Base-by-base conservation (phyloP, 495 filamentous ascomycete species). In the Penicillium dipodomyicola region DNA sequence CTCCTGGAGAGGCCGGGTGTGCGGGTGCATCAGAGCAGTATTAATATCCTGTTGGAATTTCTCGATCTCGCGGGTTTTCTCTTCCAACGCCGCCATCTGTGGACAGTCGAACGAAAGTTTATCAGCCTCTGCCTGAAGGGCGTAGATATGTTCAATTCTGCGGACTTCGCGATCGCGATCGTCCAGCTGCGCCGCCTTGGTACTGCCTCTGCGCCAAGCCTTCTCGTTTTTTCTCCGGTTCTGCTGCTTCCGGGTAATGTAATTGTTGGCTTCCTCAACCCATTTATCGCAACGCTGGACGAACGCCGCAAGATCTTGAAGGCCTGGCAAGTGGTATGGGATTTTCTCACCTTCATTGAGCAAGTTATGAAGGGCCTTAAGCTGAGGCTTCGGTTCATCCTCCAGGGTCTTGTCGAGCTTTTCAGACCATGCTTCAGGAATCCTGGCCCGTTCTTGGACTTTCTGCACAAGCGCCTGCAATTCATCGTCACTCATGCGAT, bases 171-270 rank as follows among this genome's bases (percentile, higher is more conserved):
- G 86, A 61, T 92, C 89, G 57, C 88, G 85, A 70, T 97, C 94
- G 74, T 96, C 92, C 68, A 88, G 80, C 71, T 97, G 93, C 45
- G 87, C 80, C 47, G 77, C 83, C 61, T 89, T 91, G 30, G 87
- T 84, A 69, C 84, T 88, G 56, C 85, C 84, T 67, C 82, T 87
- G 61, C 90, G 90, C 90, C 90, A 96, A 32, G 83, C 87, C 68
- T 93, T 95, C 65, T 97, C 92, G 72, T 89, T 97, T 75, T 99
- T 99, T 57, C 94, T 91, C 63, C 94, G 88, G 70, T 96, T 96
- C 73, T 97, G 93, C 76, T 97, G 94, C 77, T 99, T 99, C 48
- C 94, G 88, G 58, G 92, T 92, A 62, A 93, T 96, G 79, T 94
- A 99, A 70, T 91, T 96, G 60, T 88, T 91, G 56, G 94, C 94